A percentile compares a stretch with the other conserved stretches of the same genome.
Conservation (phyloP, 352 stramenopile species). For the Globisporangium radiosum region DNA sequence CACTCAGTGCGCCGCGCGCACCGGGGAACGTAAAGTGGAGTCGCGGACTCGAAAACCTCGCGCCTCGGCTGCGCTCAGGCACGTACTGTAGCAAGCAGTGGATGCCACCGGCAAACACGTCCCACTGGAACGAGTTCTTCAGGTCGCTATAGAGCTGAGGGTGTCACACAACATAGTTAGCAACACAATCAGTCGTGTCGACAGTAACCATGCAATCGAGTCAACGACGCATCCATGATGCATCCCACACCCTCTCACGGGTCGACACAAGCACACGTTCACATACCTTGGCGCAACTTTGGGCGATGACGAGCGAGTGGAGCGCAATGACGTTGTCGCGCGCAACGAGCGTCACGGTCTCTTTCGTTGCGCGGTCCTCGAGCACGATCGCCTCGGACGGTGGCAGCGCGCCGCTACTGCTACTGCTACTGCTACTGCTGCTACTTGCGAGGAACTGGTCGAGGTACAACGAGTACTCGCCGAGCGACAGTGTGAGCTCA, state of each 20-base stretch:
- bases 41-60: constrained; percentile 56
- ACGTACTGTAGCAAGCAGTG: constrained; percentile 81
- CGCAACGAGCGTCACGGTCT: constrained; percentile 52
- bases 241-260: no score
- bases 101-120: constrained; percentile 75
- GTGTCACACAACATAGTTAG: no score
- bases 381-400: constrained; percentile 43
- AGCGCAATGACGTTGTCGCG: constrained; percentile 72
- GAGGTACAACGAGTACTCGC: constrained; percentile 69
- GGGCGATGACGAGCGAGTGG: constrained; percentile 59
- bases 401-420: no score
- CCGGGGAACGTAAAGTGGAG: constrained; percentile 80
- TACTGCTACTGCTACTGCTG: no score
- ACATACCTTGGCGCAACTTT: constrained; percentile 37
- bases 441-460: constrained; percentile 52
- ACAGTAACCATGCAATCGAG: no score
- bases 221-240: no score
- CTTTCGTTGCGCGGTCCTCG: constrained; percentile 66
- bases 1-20: constrained; percentile 41
- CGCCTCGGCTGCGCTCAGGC: constrained; percentile 49
- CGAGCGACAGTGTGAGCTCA: constrained; percentile 61
- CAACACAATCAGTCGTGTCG: no score
- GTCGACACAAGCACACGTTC: no score
- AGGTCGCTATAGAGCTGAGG: constrained; percentile 63
- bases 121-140: constrained; percentile 80